Base-by-base conservation (phyloP, 768 basidiomycete genomes). In the Multifurca ochricompacta region DNA sequence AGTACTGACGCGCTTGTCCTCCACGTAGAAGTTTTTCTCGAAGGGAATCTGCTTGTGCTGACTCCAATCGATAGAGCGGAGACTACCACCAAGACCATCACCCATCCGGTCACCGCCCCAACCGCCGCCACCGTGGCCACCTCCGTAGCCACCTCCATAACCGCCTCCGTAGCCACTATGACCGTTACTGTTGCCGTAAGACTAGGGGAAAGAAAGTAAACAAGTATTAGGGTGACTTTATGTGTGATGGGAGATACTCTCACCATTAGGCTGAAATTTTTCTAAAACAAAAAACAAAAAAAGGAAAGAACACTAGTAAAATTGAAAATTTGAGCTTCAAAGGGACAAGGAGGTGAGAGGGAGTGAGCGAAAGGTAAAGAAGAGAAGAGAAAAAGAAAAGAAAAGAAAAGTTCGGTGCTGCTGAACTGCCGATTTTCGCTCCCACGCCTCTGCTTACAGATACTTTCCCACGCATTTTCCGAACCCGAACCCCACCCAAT, bases 11-110 rank as follows among this genome's bases (percentile, higher is more conserved):
- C 83, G 80, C 65, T 87, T 85, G 69, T 97, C 91, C 69, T 99
- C 93, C 42, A 84, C 75, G 63, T 95, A 95, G 62, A 95, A 99
- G 75, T 98, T 97, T 75, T 98, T 99, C 72, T 98, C 95, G 61
- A 99, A 98, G 62, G 79, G 84, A 64, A 83, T 78, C 53, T 96
- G 73, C 56, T 82, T 82, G 42, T 81, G 75, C 37, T 70, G 70
- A 49, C 74, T 68, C 96, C 96, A 99, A 71, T 98, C 91, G 52
- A 96, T 83, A 48, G 76, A 76, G 58, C 83, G 82, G 49, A 98
- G 77, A 42, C 87, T 80, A 36, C 85, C 82, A 32, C 95, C 94
- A 16, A 97, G 79, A 65, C 77, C 78, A 46, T 79, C 74, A 87
- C 92, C 91, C 64, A 74, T 82, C 69, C 91, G 88, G 54, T 79